These are phyloP conservation scores for Geosiphon pyriformis DNA, from an alignment of 192 early-diverging fungal genomes.

Conservation along the genomic window DNA sequence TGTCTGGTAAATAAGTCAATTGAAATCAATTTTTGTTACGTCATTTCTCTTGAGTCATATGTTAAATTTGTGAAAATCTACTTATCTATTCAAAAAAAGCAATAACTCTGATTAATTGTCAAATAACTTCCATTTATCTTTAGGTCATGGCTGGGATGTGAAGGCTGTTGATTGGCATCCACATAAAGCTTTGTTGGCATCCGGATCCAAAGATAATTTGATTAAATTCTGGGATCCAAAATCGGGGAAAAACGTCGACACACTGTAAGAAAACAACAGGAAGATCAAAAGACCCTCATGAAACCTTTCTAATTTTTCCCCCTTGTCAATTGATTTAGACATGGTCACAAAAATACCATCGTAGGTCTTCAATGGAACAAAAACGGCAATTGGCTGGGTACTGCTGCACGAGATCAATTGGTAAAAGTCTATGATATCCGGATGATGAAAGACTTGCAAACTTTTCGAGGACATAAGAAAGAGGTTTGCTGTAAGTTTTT, in stretches of 20 bases:
- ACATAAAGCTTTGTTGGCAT: constrained; percentile 83
- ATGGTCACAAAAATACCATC: constrained; percentile 93
- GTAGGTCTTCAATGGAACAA: constrained; percentile 89
- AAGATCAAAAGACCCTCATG: background rate
- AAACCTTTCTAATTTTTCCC: background rate
- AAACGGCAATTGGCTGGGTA: constrained; percentile 96
- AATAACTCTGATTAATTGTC: too few species aligned
- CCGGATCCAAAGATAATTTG: constrained; percentile 91
- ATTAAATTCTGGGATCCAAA: constrained; percentile 99
- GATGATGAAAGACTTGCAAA: constrained; percentile 83
- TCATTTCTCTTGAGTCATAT: background rate
- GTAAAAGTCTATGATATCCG: constrained; percentile 94
- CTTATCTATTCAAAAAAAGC: too few species aligned
- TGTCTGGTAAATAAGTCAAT: constrained; percentile 44
- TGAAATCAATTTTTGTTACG: background rate
- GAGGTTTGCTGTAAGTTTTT: constrained; percentile 72
- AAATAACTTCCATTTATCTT: too few species aligned
- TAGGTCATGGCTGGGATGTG: constrained; percentile 95
- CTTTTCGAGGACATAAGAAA: constrained; percentile 80
- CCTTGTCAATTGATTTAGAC: constrained; percentile 37
- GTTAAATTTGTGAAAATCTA: too few species aligned
- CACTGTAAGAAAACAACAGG: constrained; percentile 52
- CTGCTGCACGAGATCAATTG: constrained; percentile 83
- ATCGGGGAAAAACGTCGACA: constrained; percentile 75
- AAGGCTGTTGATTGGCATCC: constrained; percentile 98